A percentile compares a stretch with the other conserved stretches of the same genome.
These are phyloP conservation scores for Solanum hybrid DNA, from an alignment of 305 asterid species.

Conservation along the genomic window DNA sequence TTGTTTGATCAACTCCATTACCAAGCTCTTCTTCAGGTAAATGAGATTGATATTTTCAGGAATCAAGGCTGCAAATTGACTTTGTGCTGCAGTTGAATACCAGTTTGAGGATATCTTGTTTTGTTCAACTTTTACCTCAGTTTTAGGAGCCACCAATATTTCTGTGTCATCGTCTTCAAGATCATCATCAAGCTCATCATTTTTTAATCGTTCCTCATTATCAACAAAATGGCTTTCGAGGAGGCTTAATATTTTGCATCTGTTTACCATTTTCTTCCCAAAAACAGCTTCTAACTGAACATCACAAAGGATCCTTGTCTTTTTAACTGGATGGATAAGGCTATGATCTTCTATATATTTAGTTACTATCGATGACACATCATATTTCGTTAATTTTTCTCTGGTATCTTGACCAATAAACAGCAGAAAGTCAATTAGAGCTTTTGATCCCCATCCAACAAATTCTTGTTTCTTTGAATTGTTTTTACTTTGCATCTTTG, in stretches of 20 bases:
- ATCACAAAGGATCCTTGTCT: conserved; percentile 50
- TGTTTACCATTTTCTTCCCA: conserved; percentile 27
- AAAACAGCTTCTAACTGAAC: conserved; percentile 36
- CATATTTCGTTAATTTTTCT: conserved; percentile 35
- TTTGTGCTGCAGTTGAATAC: conserved; percentile 11
- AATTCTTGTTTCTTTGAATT: conserved; percentile 33
- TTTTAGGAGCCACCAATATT: neutral
- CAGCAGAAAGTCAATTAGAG: conserved; percentile 27
- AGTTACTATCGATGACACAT: conserved; percentile 43
- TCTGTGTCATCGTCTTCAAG: conserved; percentile 21
- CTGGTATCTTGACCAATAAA: conserved; percentile 28
- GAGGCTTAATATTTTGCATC: conserved; percentile 33
- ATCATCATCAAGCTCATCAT: conserved; percentile 28
- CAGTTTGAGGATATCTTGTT: neutral
- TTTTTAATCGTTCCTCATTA: conserved; percentile 42
- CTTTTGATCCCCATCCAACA: conserved; percentile 68
- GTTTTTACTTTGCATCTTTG: neutral
- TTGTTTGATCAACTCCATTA: conserved; percentile 41
- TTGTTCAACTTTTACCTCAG: neutral
- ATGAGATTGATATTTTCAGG: conserved; percentile 66
- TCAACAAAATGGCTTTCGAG: conserved; percentile 58
- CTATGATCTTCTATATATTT: conserved; percentile 44
- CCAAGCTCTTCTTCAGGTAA: conserved; percentile 62
- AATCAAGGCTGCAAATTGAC: conserved; percentile 44
- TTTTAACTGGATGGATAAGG: conserved; percentile 40